Base-by-base conservation (phyloP, 495 filamentous ascomycete species). In the Elaphomyces granulatus region DNA sequence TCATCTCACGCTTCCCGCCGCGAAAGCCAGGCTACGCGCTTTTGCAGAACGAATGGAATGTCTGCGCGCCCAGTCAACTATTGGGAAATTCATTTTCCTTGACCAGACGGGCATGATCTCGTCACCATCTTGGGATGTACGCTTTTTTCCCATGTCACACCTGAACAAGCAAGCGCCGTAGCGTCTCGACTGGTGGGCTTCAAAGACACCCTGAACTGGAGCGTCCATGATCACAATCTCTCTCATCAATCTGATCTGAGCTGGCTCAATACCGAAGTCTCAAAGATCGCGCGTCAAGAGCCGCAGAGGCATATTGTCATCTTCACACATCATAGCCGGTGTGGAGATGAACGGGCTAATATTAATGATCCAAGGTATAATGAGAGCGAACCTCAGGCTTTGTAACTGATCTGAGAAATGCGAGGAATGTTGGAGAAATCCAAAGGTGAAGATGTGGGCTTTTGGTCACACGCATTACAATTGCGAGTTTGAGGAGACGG, bases 391-490 rank as follows among this genome's bases (percentile, higher is more conserved):
- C 49, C 0, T 63, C 41, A 48, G 54, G 36, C 0, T 77, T 75
- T 41, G 48, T 55, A 7, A 72, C 67, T 0, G 69, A 75, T 47
- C 39, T 74, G 19, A 52, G 47, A 6, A 37, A 15, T n/a, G n/a
- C 10, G 46, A 76, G 42, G 18, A 26, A 20, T 74, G 72, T 38
- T 77, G 61, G 61, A 53, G 37, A 17, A 64, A 56, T 20, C 34
- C 38, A 3, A 46, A 44, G 2, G 71, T 76, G 3, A 54, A 52
- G 32, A n/a, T 73, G 6, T 73, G 68, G 71, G 72, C 63, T 9
- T 77, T 70, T 52, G 70, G 70, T 1, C 70, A 75, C 45, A 76
- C 72, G 7, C 72, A 77, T 52, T 70, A 56, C 46, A 73, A 70
- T 43, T 63, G 55, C 44, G 57, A 63, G 43, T 70, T 63, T 42